These are phyloP conservation scores for Penicillium bovifimosum DNA, from an alignment of 495 filamentous ascomycete species.

Conservation along the genomic window DNA sequence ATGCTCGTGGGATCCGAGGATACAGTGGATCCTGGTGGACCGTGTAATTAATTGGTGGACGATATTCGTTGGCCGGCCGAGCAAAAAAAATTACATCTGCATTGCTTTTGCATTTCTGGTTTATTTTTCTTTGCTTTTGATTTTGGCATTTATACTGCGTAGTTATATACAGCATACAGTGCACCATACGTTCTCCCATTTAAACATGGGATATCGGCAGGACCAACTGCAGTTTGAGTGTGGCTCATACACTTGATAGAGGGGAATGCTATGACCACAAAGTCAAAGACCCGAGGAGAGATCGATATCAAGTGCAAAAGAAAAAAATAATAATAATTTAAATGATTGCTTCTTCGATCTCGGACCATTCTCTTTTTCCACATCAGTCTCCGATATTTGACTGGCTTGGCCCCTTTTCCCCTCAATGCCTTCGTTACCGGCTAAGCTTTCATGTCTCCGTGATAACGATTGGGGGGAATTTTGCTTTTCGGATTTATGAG, in stretches of 20 bases:
- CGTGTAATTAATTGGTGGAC: conserved; percentile 39
- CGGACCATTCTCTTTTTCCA: conserved; percentile 23
- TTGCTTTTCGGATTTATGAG: not conserved
- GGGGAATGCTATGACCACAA: not conserved
- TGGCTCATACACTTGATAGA: not conserved
- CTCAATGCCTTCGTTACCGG: conserved; percentile 13
- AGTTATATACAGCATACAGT: not conserved
- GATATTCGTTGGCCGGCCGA: conserved; percentile 16
- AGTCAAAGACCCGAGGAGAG: not conserved
- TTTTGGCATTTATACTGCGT: not conserved
- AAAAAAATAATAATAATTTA: conserved; percentile 1
- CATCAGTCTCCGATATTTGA: conserved; percentile 19
- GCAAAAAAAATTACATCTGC: conserved; percentile 5
- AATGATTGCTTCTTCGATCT: not conserved
- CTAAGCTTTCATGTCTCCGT: conserved; percentile 20
- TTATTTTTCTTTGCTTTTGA: not conserved
- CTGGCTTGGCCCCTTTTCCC: conserved; percentile 25
- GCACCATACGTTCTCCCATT: too few species aligned
- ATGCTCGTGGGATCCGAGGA: conserved; percentile 44
- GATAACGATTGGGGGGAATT: conserved; percentile 1
- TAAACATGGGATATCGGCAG: too few species aligned
- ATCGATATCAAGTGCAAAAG: not conserved
- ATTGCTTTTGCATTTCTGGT: conserved; percentile 2
- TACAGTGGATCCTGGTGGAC: conserved; percentile 34
- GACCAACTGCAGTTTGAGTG: too few species aligned